Percentiles rank a stretch among this genome's conserved stretches.
phyloP scores from a whole-genome alignment of 257 asterid genomes.

The Linderniella brevidens region DNA sequence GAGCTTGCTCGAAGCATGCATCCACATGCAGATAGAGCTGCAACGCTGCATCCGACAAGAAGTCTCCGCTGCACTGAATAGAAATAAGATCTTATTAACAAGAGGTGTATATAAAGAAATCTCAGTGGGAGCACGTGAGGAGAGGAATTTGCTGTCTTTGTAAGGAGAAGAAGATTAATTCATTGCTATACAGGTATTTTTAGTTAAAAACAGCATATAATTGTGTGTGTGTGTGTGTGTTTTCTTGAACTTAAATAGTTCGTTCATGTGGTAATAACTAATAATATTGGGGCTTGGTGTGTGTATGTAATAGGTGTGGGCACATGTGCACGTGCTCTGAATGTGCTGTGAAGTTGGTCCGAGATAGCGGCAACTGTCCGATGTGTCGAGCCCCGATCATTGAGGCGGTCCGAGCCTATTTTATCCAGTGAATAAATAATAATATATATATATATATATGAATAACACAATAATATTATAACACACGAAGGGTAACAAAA shows the following conservation, averaged over 20 bases:
- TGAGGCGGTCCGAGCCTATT: conserved; percentile 33
- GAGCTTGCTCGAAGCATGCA: conserved; percentile 74
- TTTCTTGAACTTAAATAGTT: no score
- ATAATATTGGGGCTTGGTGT: no score
- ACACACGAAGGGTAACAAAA: no score
- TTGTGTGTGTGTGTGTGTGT: no score
- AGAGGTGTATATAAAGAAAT: conserved; percentile 20
- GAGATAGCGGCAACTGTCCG: conserved; percentile 30
- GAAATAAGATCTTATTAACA: conserved; percentile 23
- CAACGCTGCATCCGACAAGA: conserved; percentile 76
- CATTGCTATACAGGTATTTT: conserved; percentile 70
- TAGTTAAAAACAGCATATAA: conserved; percentile 1
- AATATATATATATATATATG: no score
- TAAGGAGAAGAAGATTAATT: conserved; percentile 35
- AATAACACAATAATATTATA: no score
- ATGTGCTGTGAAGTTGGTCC: conserved; percentile 33
- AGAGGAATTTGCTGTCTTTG: conserved; percentile 86
- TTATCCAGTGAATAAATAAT: conserved; percentile 12
- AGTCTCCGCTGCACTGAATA: conserved; percentile 81
- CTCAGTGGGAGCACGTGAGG: conserved; percentile 52
- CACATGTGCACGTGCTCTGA: conserved; percentile 76
- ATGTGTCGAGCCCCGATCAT: conserved; percentile 35
- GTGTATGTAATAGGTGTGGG: conserved; percentile 48
- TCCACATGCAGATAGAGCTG: conserved; percentile 86
- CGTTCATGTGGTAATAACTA: neutral